Base-by-base conservation (phyloP, 176 grass and related monocot genomes). In the Cenchrus fungigraminus region DNA sequence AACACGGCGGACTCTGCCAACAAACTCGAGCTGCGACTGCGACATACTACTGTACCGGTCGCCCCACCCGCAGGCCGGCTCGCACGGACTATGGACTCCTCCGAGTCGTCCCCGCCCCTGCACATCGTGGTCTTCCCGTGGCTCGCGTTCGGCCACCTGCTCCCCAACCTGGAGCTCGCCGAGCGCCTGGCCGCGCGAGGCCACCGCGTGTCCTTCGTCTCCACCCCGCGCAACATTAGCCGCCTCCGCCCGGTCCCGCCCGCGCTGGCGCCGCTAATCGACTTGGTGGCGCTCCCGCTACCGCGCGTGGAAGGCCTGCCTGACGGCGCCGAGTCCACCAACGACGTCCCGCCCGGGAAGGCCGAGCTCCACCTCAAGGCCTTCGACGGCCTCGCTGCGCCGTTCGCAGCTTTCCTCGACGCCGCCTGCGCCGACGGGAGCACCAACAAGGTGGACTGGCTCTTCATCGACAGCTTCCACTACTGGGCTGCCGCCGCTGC, bases 131-230 rank as follows among this genome's bases (percentile, higher is more conserved):
- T 74, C 49, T 54, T 29, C 49, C 49, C 71, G 12, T 74, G 71
- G 71, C 71, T 74, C 49, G 71, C 71, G 71, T 54, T 74, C 12
- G 49, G 25, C 49, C 71, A 74, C 71, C 3, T 73, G 12, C 46
- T 73, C n/a, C 46, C 70, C 5, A 6, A 2, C 46, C 46, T 73
- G 4, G 70, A 52, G 5, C 70, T 73, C 45, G n/a, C 70, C 69
- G 9, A 51, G 69, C 69, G 46, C n/a, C 45, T 72, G 4, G 69
- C 46, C 9, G 6, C 45, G 11, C 69, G n/a, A 10, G 69, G 20
- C 45, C 46, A 52, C 46, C 46, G n/a, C 46, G 70, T 52, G 9
- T 73, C 70, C 4, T 73, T 29, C 70, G 70, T 73, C 46, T 51
- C 70, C 46, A 73, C 46, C 12, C 70, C 46, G 4, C 9, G 69